Base-by-base conservation (phyloP, 306 rosid species). In the Leucaena leucocephala region DNA sequence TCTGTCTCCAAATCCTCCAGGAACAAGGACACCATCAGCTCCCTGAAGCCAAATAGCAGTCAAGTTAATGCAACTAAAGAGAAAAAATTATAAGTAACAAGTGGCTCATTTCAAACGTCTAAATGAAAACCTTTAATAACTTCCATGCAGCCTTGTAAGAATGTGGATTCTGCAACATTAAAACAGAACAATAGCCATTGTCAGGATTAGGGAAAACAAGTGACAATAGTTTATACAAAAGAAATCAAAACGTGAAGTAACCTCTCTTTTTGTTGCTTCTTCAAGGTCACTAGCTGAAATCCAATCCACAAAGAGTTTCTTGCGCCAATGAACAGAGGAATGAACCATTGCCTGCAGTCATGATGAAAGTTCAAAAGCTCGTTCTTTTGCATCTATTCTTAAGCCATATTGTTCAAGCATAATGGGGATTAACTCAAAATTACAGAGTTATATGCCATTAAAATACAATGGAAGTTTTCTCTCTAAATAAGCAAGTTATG, bases 1-100 rank as follows among this genome's bases (percentile, higher is more conserved):
- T 85, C 98, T 89, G 75, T 86, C 92, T 21, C 98, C 98, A 55
- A 95, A 95, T 33, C 98, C 98, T 58, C 98, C 98, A 0, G 98
- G 98, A 88, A 95, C 90, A 34, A 95, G 94, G 64, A 95, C 17
- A 71, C 97, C 98, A 67, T 92, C 98, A 8, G 97, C 97, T n/a
- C 89, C 98, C 97, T 94, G 93, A 82, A 85, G 86, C 8, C 14
- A 64, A 78, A 82, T 66, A 76, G 12, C 7, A 75, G 72, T 74
- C 45, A 74, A 69, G 50, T 63, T 27, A 81, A 64, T 19, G 27
- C 48, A 72, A 35, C 58, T 46, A 33, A 67, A 39, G 62, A 12
- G 62, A 62, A 19, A 72, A 68, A 33, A 46, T 46, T 27, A 61
- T 16, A 16, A 48, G 63, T 50, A 75, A 74, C 40, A 75, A 69